Conservation (phyloP, 495 filamentous ascomycete species). For the Hypoxylon intermedium region DNA sequence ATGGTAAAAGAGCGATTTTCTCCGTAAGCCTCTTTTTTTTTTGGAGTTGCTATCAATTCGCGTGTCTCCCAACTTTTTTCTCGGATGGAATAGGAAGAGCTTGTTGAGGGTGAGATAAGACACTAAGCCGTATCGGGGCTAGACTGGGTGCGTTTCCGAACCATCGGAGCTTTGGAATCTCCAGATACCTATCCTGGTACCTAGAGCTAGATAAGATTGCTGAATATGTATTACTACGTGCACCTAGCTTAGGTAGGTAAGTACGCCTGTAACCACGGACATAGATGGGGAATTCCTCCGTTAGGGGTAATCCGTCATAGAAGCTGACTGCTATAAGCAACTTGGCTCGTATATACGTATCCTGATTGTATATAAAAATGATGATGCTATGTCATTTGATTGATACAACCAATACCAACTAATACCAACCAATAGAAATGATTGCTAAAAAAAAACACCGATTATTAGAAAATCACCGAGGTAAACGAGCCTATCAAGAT, state of each 20-base stretch:
- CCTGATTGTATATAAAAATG: too few relatives aligned
- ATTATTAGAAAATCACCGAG: too few relatives aligned
- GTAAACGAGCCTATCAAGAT: too few relatives aligned
- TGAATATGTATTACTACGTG: too few relatives aligned
- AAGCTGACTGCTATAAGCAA: too few relatives aligned
- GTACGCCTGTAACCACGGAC: conserved; percentile 5
- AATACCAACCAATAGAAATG: too few relatives aligned
- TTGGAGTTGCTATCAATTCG: conserved; percentile 35
- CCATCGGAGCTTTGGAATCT: conserved; percentile 17
- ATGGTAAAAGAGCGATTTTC: conserved; percentile 35
- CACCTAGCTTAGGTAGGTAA: not conserved
- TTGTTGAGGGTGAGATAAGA: conserved; percentile 34
- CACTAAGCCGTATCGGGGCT: conserved; percentile 27
- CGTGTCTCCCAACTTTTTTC: conserved; percentile 41
- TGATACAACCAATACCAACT: too few relatives aligned
- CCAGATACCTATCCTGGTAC: not conserved
- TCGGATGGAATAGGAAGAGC: conserved; percentile 34
- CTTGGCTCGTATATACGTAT: too few relatives aligned
- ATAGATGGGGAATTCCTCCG: conserved; percentile 31
- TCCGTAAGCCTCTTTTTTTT: conserved; percentile 39
- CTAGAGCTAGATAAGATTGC: too few relatives aligned
- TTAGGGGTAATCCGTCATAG: conserved; percentile 36
- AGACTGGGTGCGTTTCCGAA: conserved; percentile 12
- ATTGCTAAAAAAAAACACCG: too few relatives aligned
- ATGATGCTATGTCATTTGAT: too few relatives aligned